Evolutionary conservation across 2,329 filamentous ascomycete species (phyloP).

Genomic region (Aspergillus latus): DNA sequence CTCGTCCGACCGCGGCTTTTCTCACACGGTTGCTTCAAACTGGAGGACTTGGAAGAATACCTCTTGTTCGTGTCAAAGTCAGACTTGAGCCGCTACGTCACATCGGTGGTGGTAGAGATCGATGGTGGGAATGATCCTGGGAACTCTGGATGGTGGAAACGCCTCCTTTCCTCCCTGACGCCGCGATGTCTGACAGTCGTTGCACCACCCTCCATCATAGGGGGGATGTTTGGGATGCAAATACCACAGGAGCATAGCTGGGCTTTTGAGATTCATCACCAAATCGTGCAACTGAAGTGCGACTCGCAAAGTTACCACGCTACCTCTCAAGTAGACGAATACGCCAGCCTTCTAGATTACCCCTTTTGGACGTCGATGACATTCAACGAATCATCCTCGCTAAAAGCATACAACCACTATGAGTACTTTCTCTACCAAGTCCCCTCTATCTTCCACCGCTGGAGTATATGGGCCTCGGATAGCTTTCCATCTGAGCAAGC

Average conservation of each 20-base stretch:
- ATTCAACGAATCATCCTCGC: conserved; percentile 74
- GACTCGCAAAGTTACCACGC: conserved; percentile 15
- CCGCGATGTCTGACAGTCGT: conserved; percentile 57
- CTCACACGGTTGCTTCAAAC: conserved; percentile 49
- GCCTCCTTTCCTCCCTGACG: conserved; percentile 55
- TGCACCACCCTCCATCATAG: conserved; percentile 63
- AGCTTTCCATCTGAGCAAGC: conserved; percentile 10
- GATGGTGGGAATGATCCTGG: conserved; percentile 41
- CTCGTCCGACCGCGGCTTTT: conserved; percentile 59
- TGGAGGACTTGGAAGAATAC: conserved; percentile 36
- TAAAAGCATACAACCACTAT: conserved; percentile 69
- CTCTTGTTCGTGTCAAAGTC: conserved; percentile 38
- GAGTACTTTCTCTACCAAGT: conserved; percentile 68
- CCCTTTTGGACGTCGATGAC: conserved; percentile 64
- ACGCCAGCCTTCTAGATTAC: conserved; percentile 52
- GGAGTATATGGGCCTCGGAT: conserved; percentile 39
- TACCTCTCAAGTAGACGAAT: conserved; percentile 29
- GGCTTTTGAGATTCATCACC: conserved; percentile 64
- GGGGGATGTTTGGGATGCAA: conserved; percentile 58
- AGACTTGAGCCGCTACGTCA: conserved; percentile 41
- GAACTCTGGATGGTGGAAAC: conserved; percentile 53
- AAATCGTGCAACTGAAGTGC: conserved; percentile 55
- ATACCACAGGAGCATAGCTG: conserved; percentile 60
- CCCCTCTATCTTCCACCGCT: conserved; percentile 59
- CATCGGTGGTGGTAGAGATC: conserved; percentile 49